A percentile compares a stretch with the other conserved stretches of the same genome.
Conservation (phyloP, 1,284 basidiomycete genomes). For the Cystobasidium slooffiae region DNA sequence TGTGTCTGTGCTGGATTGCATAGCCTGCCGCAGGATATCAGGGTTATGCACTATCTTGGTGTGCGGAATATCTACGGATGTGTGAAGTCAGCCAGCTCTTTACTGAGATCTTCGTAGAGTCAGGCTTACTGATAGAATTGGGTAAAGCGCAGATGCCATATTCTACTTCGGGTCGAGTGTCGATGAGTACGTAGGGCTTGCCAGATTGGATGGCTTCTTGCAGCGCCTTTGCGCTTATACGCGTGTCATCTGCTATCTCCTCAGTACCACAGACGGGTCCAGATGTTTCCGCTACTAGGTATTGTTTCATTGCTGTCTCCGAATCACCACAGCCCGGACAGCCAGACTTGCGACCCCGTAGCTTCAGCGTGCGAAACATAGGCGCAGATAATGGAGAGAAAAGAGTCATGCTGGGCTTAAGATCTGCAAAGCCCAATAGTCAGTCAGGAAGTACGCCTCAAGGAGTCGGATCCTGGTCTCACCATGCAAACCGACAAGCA, state of each 20-base stretch:
- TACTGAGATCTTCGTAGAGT: constrained; percentile 43
- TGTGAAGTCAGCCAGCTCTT: background rate
- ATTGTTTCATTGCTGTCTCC: constrained; percentile 51
- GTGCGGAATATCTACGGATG: constrained; percentile 69
- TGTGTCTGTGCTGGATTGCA: constrained; percentile 53
- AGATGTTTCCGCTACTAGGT: constrained; percentile 65
- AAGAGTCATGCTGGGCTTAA: constrained; percentile 67
- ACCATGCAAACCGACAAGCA: constrained; percentile 75
- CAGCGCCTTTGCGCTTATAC: constrained; percentile 58
- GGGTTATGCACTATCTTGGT: constrained; percentile 67
- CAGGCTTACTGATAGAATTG: constrained; percentile 70
- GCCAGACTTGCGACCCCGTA: constrained; percentile 68
- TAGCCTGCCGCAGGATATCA: constrained; percentile 28
- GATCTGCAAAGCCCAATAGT: constrained; percentile 52
- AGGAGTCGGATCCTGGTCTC: constrained; percentile 24
- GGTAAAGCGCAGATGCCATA: constrained; percentile 85
- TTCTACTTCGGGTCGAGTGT: constrained; percentile 80
- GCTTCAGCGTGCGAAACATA: constrained; percentile 79
- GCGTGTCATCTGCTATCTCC: constrained; percentile 61
- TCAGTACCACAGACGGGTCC: constrained; percentile 72
- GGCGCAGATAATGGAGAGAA: constrained; percentile 72
- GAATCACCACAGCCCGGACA: constrained; percentile 67
- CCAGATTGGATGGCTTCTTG: constrained; percentile 25
- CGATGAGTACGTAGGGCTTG: constrained; percentile 63
- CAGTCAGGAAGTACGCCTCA: background rate